phyloP scores from a whole-genome alignment of 495 filamentous ascomycete genomes.

The Elaphomyces granulatus region DNA sequence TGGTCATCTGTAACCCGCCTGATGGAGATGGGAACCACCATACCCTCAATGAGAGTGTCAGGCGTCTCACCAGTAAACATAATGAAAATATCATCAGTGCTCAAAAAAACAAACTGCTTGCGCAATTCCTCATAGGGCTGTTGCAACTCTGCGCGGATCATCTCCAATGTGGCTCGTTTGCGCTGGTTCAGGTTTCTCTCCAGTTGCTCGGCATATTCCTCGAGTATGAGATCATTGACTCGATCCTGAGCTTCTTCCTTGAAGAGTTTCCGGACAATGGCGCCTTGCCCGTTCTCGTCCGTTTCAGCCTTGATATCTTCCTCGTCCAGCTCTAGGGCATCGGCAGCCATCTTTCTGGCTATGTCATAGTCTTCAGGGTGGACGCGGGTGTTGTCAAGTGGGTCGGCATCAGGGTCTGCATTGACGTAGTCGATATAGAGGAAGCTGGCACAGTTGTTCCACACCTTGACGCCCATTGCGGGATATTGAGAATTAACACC shows the following conservation, averaged over 20 bases:
- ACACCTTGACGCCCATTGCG: conserved; percentile 78
- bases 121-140: conserved; percentile 90
- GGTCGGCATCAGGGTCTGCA: conserved; percentile 63
- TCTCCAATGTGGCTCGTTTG: conserved; percentile 92
- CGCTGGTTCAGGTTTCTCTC: conserved; percentile 84
- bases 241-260: conserved; percentile 83
- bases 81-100: conserved; percentile 76
- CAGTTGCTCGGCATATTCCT: conserved; percentile 92
- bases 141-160: conserved; percentile 84
- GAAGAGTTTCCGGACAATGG: conserved; percentile 83
- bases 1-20: conserved; percentile 81
- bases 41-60: conserved; percentile 67
- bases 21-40: conserved; percentile 84
- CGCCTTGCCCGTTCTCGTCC: conserved; percentile 72
- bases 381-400: conserved; percentile 88
- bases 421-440: conserved; percentile 75
- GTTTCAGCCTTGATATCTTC: conserved; percentile 93
- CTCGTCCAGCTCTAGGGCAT: conserved; percentile 90
- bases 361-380: conserved; percentile 98
- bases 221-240: conserved; percentile 89
- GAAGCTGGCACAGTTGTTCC: conserved; percentile 94
- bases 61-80: conserved; percentile 91
- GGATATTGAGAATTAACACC: conserved; percentile 70
- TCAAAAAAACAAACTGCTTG: conserved; percentile 56
- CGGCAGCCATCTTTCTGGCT: conserved; percentile 93